Conservation (phyloP, 345 rosid species). For the Ricinus communis region DNA sequence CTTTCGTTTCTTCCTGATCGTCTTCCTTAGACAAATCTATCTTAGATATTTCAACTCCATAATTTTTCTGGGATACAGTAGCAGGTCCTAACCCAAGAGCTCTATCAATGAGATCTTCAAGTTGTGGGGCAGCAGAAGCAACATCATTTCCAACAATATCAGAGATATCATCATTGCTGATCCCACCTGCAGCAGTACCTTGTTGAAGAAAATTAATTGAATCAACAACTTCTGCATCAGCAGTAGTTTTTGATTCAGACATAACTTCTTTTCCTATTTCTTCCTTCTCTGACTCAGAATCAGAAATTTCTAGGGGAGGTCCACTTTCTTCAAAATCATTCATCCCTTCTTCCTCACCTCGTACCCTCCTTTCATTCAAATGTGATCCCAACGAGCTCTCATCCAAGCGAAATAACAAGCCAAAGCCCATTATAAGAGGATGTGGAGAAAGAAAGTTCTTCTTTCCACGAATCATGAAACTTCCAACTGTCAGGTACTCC, state of each 20-base stretch:
- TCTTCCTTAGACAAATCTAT: constrained; percentile 41
- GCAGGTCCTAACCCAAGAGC: constrained; percentile 89
- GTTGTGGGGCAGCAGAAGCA: constrained; percentile 57
- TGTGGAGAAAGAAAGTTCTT: constrained; percentile 96
- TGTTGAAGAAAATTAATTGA: constrained; percentile 34
- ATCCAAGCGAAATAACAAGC: constrained; percentile 91
- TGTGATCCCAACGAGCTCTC: constrained; percentile 98
- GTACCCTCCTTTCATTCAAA: constrained; percentile 91
- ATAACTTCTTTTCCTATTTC: constrained; percentile 29
- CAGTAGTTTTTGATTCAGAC: constrained; percentile 11
- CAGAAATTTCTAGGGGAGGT: constrained; percentile 44
- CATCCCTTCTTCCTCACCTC: constrained; percentile 89
- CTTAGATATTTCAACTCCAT: constrained; percentile 41
- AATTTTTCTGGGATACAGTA: constrained; percentile 41
- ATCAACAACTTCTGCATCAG: constrained; percentile 26
- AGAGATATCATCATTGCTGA: constrained; percentile 30
- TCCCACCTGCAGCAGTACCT: constrained; percentile 26
- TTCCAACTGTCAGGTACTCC: constrained; percentile 94
- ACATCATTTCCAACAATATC: constrained; percentile 35
- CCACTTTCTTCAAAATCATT: constrained; percentile 62
- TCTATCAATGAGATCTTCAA: constrained; percentile 92
- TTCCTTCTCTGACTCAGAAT: constrained; percentile 61
- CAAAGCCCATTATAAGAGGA: constrained; percentile 98
- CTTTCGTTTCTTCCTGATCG: constrained; percentile 48
- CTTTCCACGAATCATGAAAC: constrained; percentile 99